Base-by-base conservation (phyloP, 306 rosid genomes). In the Luffa acutangula region DNA sequence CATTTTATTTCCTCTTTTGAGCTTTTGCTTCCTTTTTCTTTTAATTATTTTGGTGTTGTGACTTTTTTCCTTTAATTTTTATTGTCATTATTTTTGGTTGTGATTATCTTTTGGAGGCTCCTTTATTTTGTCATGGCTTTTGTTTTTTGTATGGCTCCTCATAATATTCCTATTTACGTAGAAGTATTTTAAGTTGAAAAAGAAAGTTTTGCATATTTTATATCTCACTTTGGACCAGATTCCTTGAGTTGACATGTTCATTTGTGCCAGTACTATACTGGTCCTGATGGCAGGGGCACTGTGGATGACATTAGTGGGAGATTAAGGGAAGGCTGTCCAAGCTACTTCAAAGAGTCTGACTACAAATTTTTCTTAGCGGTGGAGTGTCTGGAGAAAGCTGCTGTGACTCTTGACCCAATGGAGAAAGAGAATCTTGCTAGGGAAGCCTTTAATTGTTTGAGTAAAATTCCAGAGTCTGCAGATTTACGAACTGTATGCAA, bases 271-370 rank as follows among this genome's bases (percentile, higher is more conserved):
- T 90, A 87, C 83, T 95, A 93, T 88, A 93, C 98, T 64, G 96
- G 97, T 81, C 90, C 93, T 78, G 99, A 95, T 85, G 97, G 99
- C 91, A 93, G 97, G 90, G 99, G 99, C 56, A 91, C 97, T 33
- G 99, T 95, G 36, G 97, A 95, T 87, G 99, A 95, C 79, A 91
- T 93, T 78, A 95, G 99, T 82, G 87, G 90, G 85, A 90, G 89
- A 85, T 75, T 93, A 82, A 87, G 99, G 79, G 98, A 95, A 76
- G 99, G 99, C 57, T 93, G 99, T 72, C 97, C 99, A n/a, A 95
- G 99, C 88, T 95, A 85, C 90, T 95, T 88, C 82, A 95, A 95
- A 89, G 99, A 95, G 88, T 91, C 99, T 78, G 99, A 95, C 87
- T 86, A 95, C 90, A 90, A 89, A 83, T 95, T 95, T 85, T 95